phyloP scores from a whole-genome alignment of 306 rosid species.

The Quercus rubra region DNA sequence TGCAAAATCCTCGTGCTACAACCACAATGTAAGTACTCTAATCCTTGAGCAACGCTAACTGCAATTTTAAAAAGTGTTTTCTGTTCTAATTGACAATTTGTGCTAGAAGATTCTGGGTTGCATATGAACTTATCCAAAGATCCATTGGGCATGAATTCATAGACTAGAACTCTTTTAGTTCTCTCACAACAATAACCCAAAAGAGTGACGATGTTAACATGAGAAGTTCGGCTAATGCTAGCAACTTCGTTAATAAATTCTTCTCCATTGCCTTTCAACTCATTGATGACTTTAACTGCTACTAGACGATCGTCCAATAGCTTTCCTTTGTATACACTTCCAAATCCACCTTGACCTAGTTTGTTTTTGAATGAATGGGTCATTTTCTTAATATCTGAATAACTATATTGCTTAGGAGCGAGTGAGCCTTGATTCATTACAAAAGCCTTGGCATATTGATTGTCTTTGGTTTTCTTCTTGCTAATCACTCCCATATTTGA shows the following conservation, averaged over 20 bases:
- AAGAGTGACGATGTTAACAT: too few species aligned
- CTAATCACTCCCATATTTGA: too few species aligned
- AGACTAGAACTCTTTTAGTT: too few species aligned
- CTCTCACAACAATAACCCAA: too few species aligned
- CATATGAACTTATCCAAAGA: slow-evolving; percentile 36
- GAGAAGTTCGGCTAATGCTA: too few species aligned
- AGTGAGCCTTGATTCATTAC: neutral
- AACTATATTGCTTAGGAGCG: slow-evolving; percentile 1
- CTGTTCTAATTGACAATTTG: slow-evolving; percentile 20
- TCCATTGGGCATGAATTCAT: slow-evolving; percentile 13
- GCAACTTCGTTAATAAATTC: too few species aligned
- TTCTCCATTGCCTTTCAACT: neutral
- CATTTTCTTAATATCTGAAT: too few species aligned
- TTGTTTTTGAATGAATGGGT: too few species aligned
- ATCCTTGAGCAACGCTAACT: slow-evolving; percentile 31
- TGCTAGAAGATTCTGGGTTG: neutral
- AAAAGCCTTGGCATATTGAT: neutral
- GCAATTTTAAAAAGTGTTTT: slow-evolving; percentile 7
- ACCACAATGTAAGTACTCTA: slow-evolving; percentile 26
- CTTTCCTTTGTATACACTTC: slow-evolving; percentile 33
- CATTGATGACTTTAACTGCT: slow-evolving; percentile 31
- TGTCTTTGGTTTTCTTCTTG: too few species aligned
- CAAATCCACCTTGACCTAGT: slow-evolving; percentile 41
- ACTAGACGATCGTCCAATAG: slow-evolving; percentile 28
- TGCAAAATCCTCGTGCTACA: slow-evolving; percentile 20